phyloP scores from a whole-genome alignment of 2,329 filamentous ascomycete species.

The Colletotrichum phormii region DNA sequence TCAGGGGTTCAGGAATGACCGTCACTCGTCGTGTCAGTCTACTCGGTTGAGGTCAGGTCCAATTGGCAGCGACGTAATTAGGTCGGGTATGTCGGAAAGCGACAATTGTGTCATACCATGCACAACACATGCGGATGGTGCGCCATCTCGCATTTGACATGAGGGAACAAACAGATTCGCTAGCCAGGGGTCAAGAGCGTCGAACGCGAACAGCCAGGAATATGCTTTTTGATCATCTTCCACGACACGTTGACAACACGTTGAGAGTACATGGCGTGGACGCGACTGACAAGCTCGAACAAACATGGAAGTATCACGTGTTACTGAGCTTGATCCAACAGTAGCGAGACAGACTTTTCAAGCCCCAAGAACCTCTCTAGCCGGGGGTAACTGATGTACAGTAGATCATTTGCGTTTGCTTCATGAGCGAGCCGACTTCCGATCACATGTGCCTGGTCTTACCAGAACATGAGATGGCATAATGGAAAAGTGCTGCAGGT shows the following conservation, averaged over 20 bases:
- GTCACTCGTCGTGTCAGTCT: neutral
- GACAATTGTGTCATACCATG: neutral
- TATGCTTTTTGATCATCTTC: neutral
- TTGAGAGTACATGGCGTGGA: neutral
- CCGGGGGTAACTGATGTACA: neutral
- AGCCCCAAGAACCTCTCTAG: neutral
- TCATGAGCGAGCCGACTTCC: neutral
- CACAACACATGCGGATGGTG: neutral
- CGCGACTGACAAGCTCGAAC: neutral
- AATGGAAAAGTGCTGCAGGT: slow-evolving; percentile 17
- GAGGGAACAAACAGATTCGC: slow-evolving; percentile 3
- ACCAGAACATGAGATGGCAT: slow-evolving; percentile 2
- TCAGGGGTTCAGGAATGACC: neutral
- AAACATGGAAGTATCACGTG: neutral
- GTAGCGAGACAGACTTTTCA: neutral
- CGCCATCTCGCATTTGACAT: slow-evolving; percentile 4
- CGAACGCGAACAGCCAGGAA: neutral
- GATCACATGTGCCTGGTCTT: neutral
- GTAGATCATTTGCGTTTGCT: neutral
- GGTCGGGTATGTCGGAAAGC: neutral
- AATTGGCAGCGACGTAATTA: neutral
- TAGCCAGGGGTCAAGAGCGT: neutral
- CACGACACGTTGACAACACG: neutral
- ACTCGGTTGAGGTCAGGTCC: slow-evolving; percentile 1
- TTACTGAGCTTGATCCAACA: neutral